Evolutionary conservation across 2,329 filamentous ascomycete genomes (phyloP).

Genomic region (Pseudocercospora eumusae): DNA sequence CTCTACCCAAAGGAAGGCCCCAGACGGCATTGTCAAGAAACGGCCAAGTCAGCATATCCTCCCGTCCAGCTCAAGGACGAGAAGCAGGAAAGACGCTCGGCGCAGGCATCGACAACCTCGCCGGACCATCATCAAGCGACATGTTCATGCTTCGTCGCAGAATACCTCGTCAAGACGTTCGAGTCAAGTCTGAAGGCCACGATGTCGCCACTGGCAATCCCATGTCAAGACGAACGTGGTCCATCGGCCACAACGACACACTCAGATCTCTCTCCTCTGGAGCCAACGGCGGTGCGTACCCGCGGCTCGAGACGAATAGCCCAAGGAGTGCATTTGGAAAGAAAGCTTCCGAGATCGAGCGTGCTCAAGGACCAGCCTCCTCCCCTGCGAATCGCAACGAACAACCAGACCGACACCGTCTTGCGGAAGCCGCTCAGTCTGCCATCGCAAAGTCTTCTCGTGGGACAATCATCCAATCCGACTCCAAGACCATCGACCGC

Average conservation of each 20-base stretch:
- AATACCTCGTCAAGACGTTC: neutral
- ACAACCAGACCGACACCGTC: constrained; percentile 4
- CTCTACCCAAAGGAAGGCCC: constrained; percentile 25
- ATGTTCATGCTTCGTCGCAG: constrained; percentile 18
- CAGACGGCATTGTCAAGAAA: constrained; percentile 1
- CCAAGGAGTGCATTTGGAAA: constrained; percentile 11
- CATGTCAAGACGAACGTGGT: neutral
- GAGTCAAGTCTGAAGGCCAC: neutral
- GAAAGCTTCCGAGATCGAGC: constrained; percentile 15
- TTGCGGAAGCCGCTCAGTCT: constrained; percentile 1
- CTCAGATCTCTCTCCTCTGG: constrained; percentile 15
- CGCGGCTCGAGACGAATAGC: constrained; percentile 19
- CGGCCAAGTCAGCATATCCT: neutral
- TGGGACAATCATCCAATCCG: neutral
- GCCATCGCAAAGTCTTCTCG: neutral
- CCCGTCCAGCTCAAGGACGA: constrained; percentile 8
- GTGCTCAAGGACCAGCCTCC: constrained; percentile 3
- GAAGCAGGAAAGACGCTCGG: constrained; percentile 24
- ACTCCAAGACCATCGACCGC: constrained; percentile 5
- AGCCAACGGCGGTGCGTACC: constrained; percentile 36
- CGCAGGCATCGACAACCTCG: constrained; percentile 30
- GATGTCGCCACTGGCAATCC: constrained; percentile 11
- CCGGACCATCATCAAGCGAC: constrained; percentile 17
- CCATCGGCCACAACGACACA: constrained; percentile 12
- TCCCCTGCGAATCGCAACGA: constrained; percentile 1